A percentile compares a stretch with the other conserved stretches of the same genome.
Conservation (phyloP, 2,329 filamentous ascomycete species). For the Apiospora hydei region DNA sequence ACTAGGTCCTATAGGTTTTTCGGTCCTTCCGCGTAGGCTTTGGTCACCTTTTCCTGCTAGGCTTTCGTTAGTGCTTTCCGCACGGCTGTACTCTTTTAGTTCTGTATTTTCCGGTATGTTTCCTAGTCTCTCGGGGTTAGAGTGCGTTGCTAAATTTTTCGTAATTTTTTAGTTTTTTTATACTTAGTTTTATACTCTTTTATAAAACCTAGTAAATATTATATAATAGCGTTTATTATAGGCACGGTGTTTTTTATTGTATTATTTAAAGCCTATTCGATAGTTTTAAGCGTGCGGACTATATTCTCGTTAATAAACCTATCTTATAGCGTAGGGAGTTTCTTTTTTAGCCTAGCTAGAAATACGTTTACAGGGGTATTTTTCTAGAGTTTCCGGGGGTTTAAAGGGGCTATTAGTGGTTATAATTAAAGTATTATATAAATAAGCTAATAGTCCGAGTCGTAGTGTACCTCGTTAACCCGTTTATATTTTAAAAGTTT, state of each 20-base stretch:
- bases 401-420: fast-evolving
- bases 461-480: background rate
- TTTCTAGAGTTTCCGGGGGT: background rate
- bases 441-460: background rate
- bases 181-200: background rate
- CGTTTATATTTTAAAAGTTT: background rate
- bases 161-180: background rate
- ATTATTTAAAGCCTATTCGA: too few relatives aligned
- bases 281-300: too few relatives aligned
- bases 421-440: background rate
- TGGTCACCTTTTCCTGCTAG: background rate
- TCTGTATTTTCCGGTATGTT: background rate
- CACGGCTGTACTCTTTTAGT: background rate
- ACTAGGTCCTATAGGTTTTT: background rate
- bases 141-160: background rate
- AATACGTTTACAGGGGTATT: too few relatives aligned
- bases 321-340: too few relatives aligned
- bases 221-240: background rate
- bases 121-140: background rate
- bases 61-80: background rate
- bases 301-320: too few relatives aligned
- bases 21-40: background rate
- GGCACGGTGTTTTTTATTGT: too few relatives aligned
- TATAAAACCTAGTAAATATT: background rate
- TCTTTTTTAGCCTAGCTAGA: too few relatives aligned